Conservation (phyloP, 2,329 filamentous ascomycete species). For the Colletotrichum musae region DNA sequence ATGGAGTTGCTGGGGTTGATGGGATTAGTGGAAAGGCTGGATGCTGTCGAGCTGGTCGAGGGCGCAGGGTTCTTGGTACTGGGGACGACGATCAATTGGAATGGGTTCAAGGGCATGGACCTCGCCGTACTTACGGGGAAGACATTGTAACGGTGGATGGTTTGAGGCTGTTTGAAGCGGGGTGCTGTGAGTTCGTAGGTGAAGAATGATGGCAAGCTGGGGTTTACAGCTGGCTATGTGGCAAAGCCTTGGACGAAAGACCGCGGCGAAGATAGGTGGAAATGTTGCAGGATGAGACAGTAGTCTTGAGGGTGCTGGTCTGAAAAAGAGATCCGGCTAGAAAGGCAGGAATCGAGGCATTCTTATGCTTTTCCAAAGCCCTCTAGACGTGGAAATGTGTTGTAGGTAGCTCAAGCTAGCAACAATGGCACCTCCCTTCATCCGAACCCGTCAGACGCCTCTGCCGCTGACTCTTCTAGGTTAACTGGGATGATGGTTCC, state of each 20-base stretch:
- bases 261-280: too few species aligned
- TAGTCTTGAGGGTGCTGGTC: too few species aligned
- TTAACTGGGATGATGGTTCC: background rate
- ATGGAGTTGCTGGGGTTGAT: slow-evolving; percentile 27
- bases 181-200: slow-evolving; percentile 63
- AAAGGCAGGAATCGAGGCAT: slow-evolving; percentile 5
- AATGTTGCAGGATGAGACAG: too few species aligned
- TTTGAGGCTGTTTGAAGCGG: background rate
- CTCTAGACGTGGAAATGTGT: slow-evolving; percentile 7
- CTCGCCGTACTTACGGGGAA: slow-evolving; percentile 49
- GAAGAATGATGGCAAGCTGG: slow-evolving; percentile 59
- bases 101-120: slow-evolving; percentile 54
- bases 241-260: too few species aligned
- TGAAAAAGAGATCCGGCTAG: slow-evolving; percentile 10
- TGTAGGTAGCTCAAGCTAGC: slow-evolving; percentile 5
- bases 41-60: slow-evolving; percentile 4
- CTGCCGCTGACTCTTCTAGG: background rate
- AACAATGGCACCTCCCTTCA: slow-evolving; percentile 12
- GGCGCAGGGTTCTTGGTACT: slow-evolving; percentile 55
- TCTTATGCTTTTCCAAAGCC: slow-evolving; percentile 21
- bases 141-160: slow-evolving; percentile 55
- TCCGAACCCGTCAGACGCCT: background rate
- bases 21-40: slow-evolving; percentile 53
- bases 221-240: slow-evolving; percentile 51
- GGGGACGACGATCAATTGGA: slow-evolving; percentile 16